Evolutionary conservation across 1,139 yeast genomes (phyloP), one percentile per base, ranked within the genome.

Genomic region (Kodamaea sp.): DNA sequence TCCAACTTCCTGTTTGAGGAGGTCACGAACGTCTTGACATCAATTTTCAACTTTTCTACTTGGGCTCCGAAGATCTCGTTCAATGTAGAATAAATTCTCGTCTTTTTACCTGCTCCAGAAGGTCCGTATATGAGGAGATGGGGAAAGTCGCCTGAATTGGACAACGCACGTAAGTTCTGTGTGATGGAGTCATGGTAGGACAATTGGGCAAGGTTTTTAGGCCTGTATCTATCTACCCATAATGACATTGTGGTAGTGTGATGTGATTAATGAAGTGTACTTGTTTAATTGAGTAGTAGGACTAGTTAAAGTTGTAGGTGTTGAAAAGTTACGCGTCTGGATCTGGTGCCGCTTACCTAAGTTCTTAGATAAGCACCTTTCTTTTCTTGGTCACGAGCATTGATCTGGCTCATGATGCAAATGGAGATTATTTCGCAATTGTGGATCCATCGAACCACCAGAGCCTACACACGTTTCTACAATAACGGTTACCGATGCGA

Each of bases 201-300:
- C 36, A 92, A 69, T 24, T 71, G 70, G 9, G 72, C 76, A 36
- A 94, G 65, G 1, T 71, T 69, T 47, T 70, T 77, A 7, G 98
- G 98, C 48, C 97, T 76, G 60, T 89, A 83, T 48, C 89, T 88
- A 58, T 92, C 97, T 14, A 94, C 96, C 98, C 98, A 92, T 57
- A 92, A 73, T 12, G 96, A 84, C 97, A 89, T 88, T 33, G 25
- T 18, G 21, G 9, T 18, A n/a, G n/a, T n/a, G n/a, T n/a, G n/a
- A n/a, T n/a, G n/a, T n/a, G n/a, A n/a, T n/a, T 3, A 15, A 25
- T 18, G 23, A 26, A 18, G 4, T 11, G 13, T 18, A 11, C 13
- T 15, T n/a, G n/a, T 26, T 18, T 15, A n/a, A 6, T 15, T 24
- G 15, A n/a, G n/a, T n/a, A n/a, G n/a, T n/a, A n/a, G n/a, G n/a